A percentile compares a stretch with the other conserved stretches of the same genome.
phyloP scores from a whole-genome alignment of 805 yeast species.

The Lipomyces chichibuensis region DNA sequence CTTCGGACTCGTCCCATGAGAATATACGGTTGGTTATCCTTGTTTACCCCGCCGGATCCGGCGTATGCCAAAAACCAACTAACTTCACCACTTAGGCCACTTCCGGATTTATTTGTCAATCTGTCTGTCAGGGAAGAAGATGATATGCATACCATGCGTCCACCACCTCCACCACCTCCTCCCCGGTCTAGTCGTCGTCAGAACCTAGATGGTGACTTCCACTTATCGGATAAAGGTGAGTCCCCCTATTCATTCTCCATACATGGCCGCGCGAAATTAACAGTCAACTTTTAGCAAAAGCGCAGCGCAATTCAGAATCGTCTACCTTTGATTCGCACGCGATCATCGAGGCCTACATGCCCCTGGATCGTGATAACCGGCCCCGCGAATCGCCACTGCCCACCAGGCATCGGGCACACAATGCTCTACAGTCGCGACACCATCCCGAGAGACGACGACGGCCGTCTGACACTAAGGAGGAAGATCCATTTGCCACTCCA shows the following conservation, averaged over 20 bases:
- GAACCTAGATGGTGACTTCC: neutral
- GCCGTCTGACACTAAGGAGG: conserved; percentile 7
- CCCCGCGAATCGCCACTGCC: neutral
- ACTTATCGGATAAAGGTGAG: neutral
- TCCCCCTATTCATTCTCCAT: neutral
- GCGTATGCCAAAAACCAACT: neutral
- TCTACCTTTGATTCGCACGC: conserved; percentile 3
- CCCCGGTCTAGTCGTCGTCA: conserved; percentile 15
- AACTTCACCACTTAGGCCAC: conserved; percentile 8
- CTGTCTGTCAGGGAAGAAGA: conserved; percentile 14
- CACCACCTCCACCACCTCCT: conserved; percentile 23
- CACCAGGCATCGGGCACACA: neutral
- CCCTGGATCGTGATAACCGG: conserved; percentile 15
- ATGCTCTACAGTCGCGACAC: neutral
- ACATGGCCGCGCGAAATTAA: neutral
- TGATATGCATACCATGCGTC: neutral
- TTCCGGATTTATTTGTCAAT: conserved; percentile 22
- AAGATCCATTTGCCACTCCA: conserved; percentile 19
- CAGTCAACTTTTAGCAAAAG: neutral
- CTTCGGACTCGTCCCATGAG: conserved; percentile 10
- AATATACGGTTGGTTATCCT: conserved; percentile 1
- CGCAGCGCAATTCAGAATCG: conserved; percentile 2
- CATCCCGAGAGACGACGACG: neutral
- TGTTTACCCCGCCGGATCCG: neutral
- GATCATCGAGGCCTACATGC: conserved; percentile 11